Evolutionary conservation across 2,329 filamentous ascomycete species (phyloP), one percentile per base, ranked within the genome.

Genomic region (Magnaporthiopsis incrustans): DNA sequence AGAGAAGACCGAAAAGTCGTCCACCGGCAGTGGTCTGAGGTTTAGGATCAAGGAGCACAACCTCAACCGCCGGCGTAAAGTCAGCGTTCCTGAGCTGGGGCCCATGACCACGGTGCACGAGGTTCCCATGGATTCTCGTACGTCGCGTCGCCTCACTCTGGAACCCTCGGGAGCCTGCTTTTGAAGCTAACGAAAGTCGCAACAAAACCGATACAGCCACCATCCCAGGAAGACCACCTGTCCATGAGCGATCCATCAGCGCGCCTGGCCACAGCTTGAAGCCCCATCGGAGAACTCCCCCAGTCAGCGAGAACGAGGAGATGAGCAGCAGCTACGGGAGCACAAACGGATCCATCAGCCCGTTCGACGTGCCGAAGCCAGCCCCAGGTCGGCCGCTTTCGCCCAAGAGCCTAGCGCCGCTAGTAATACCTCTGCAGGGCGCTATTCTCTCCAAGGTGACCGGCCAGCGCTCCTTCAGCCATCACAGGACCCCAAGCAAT

Each of bases 51-150:
- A 84, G 71, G 83, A 86, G 68, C 81, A 83, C 70, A 83, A 79
- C 67, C 74, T 85, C 65, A 79, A 75, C 61, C 78, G 85, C 66
- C 80, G 86, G 69, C 82, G 86, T 67, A 89, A 89, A 71, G 77
- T 84, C 68, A 88, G 83, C 73, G 82, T 87, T 18, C 83, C 85
- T 12, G 87, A 89, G 66, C 73, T 88, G 61, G 86, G 85, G 2
- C 85, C 85, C 44, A 87, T 89, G 86, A 88, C 86, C 6, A 89
- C 86, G 1, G 86, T 89, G 18, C 85, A 89, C 67, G 87, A 89
- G 71, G 75, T 82, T 61, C 74, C 85, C 62, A 89, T 89, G 85
- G 87, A 90, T 74, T 89, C 87, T 70, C 87, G 87, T 90, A 78
- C 77, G 87, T 78, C 62, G 8, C 56, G 32, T 44, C n/a, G 32